phyloP scores from a whole-genome alignment of 257 asterid species.

The Primulina huaijiensis region DNA sequence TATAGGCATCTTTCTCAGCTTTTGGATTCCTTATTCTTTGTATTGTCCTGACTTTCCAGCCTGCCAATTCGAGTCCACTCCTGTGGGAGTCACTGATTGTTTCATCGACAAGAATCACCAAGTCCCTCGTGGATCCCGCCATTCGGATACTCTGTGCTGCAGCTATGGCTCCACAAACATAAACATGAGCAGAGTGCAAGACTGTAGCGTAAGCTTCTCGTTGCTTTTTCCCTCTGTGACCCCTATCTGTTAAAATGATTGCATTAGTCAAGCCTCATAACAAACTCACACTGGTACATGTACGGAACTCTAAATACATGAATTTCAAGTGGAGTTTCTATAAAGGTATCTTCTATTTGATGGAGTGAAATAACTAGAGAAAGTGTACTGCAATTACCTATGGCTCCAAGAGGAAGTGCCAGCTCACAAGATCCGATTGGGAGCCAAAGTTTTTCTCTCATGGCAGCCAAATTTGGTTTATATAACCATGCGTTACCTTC shows the following conservation, averaged over 20 bases:
- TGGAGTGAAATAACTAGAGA: background rate
- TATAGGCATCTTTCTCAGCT: conserved; percentile 83
- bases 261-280: background rate
- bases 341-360: background rate
- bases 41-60: conserved; percentile 75
- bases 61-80: conserved; percentile 73
- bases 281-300: background rate
- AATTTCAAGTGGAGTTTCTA: background rate
- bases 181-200: conserved; percentile 82
- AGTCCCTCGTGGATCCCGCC: conserved; percentile 82
- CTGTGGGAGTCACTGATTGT: conserved; percentile 66
- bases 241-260: conserved; percentile 36
- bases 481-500: conserved; percentile 63
- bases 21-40: conserved; percentile 70
- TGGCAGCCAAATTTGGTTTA: conserved; percentile 41
- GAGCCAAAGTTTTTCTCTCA: conserved; percentile 62
- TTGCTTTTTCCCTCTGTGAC: conserved; percentile 35
- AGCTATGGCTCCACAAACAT: conserved; percentile 90
- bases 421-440: conserved; percentile 92
- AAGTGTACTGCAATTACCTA: conserved; percentile 37
- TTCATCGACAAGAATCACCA: conserved; percentile 80
- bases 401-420: conserved; percentile 65
- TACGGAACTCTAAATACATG: background rate
- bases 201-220: conserved; percentile 89
- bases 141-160: conserved; percentile 90